phyloP scores from a whole-genome alignment of 192 early-diverging fungal genomes.

The Dispira simplex region DNA sequence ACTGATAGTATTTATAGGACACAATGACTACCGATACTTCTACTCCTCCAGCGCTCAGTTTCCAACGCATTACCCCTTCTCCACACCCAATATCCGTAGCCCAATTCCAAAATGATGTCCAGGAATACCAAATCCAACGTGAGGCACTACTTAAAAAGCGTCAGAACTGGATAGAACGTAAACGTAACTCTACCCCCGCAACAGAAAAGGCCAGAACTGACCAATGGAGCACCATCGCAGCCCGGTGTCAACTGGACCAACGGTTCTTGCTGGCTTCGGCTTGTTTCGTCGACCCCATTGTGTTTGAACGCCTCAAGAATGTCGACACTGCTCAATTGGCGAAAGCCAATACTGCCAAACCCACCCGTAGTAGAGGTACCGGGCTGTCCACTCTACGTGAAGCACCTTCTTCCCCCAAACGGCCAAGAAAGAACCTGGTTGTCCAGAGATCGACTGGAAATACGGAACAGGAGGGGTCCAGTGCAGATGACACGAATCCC shows the following conservation, averaged over 20 bases:
- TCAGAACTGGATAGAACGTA: too few species aligned
- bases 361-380: neutral
- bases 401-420: neutral
- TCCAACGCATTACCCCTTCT: too few species aligned
- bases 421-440: neutral
- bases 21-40: too few species aligned
- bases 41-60: too few species aligned
- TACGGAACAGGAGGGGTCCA: neutral
- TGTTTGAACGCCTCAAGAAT: neutral
- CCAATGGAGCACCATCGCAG: neutral
- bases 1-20: too few species aligned
- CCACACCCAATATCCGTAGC: too few species aligned
- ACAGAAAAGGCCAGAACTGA: too few species aligned
- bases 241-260: conserved; percentile 1
- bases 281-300: neutral
- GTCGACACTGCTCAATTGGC: neutral
- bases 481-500: neutral
- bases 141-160: too few species aligned
- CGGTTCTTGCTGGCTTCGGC: neutral
- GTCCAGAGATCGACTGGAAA: neutral
- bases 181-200: too few species aligned
- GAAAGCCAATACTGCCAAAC: neutral
- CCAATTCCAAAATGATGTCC: too few species aligned
- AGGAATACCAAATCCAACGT: too few species aligned
- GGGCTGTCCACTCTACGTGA: neutral